Base-by-base conservation (phyloP, 139 green algal genomes). In the Limnomonas spitsbergensis region DNA sequence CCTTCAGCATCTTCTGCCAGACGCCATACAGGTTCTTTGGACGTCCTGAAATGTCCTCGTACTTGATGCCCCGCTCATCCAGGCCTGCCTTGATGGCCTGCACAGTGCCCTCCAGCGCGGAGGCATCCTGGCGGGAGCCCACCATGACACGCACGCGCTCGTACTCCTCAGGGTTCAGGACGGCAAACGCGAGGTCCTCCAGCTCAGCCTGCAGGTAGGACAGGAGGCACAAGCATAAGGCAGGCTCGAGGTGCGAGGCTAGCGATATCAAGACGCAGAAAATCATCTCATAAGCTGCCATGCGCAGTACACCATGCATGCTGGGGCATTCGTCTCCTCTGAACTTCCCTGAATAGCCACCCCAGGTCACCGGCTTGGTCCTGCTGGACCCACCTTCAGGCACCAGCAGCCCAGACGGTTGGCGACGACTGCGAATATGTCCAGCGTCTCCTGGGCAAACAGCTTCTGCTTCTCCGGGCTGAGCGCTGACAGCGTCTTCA, bases 21-120 rank as follows among this genome's bases (percentile, higher is more conserved):
- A 98, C 91, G n/a, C 90, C 92, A 67, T 91, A 97, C 73, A 99
- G 82, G 77, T 94, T 95, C 86, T 98, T 99, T 32, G 92, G 90
- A 6, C 95, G 89, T 3, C 94, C 95, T 2, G 78, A 88, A 40
- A 99, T 87, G 81, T 98, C 95, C 53, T 90, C 82, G 32, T 88
- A 86, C 39, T 67, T 14, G 2, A 91, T 75, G 73, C 81, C 83
- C 0, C 69, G 67, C 36, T 37, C 73, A 2, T 85, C 77, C 67
- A 88, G 67, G 4, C 40, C 68, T 27, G 1, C 73, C 80, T 88
- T 85, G 42, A 88, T 83, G 4, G 32, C 38, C 38, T 75, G 73
- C 39, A 88, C 80, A 24, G 83, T 88, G 2, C 73, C 66, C 73
- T 88, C 83, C 20, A 88, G 73, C 4, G 77, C 80, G 0, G 27